A percentile compares a stretch with the other conserved stretches of the same genome.
Conservation (phyloP, 768 basidiomycete species). For the Psilocybe cyanescens region DNA sequence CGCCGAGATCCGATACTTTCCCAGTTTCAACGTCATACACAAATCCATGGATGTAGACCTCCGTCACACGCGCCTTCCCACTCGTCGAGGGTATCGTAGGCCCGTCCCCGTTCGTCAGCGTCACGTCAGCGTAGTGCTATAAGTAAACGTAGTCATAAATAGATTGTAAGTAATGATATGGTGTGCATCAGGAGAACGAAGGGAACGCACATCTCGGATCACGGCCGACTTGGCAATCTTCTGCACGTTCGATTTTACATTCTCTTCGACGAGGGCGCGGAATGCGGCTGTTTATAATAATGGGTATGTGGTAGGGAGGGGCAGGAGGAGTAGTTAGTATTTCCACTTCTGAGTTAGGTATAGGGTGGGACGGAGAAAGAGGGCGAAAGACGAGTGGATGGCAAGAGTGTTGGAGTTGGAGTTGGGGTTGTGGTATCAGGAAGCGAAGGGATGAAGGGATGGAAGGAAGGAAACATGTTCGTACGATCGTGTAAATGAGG, state of each 20-base stretch:
- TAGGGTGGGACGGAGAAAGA: background rate
- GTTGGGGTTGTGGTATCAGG: background rate
- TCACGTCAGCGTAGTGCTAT: slow-evolving; percentile 1
- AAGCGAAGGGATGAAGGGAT: background rate
- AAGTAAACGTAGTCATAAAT: background rate
- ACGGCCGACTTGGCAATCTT: slow-evolving; percentile 31
- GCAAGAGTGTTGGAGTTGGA: background rate
- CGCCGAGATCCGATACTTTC: slow-evolving; percentile 47
- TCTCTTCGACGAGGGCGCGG: slow-evolving; percentile 47
- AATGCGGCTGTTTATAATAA: slow-evolving; percentile 33
- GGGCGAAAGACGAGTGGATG: background rate
- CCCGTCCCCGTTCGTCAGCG: background rate
- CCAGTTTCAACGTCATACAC: slow-evolving; percentile 62
- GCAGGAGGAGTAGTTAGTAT: no score
- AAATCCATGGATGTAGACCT: slow-evolving; percentile 57
- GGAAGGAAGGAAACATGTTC: slow-evolving; percentile 8
- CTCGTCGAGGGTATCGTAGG: background rate
- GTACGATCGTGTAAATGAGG: slow-evolving; percentile 33
- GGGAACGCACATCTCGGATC: slow-evolving; percentile 30
- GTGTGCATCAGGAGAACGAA: background rate
- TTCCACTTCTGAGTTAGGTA: no score
- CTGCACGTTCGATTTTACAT: slow-evolving; percentile 36
- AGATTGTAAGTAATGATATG: background rate
- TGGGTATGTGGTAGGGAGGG: no score
- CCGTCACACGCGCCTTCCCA: background rate